Conservation (phyloP, 2,329 filamentous ascomycete species). For the Fusarium coicis region DNA sequence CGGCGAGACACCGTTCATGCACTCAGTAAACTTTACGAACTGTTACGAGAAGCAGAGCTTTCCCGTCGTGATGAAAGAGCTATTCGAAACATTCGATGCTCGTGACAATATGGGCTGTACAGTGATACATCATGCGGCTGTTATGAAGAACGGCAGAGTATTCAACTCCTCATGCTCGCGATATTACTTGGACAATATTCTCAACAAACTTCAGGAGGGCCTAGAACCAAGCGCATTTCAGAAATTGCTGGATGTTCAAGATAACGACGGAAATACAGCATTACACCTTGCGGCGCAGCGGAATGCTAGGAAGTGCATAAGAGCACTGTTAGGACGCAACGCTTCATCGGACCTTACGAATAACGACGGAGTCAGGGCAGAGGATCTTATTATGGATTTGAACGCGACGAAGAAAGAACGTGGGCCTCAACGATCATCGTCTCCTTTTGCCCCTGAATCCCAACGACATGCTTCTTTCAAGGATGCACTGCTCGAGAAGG, state of each 20-base stretch:
- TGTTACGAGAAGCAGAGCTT: conserved; percentile 95
- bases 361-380: conserved; percentile 81
- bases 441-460: conserved; percentile 71
- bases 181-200: conserved; percentile 92
- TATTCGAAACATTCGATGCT: conserved; percentile 83
- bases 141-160: conserved; percentile 82
- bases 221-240: conserved; percentile 82
- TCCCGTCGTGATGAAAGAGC: conserved; percentile 82
- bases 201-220: conserved; percentile 85
- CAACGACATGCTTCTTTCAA: conserved; percentile 65
- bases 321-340: conserved; percentile 80
- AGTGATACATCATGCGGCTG: conserved; percentile 93
- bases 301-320: conserved; percentile 89
- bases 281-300: conserved; percentile 79
- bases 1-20: conserved; percentile 93
- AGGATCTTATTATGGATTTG: conserved; percentile 81
- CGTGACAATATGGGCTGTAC: conserved; percentile 85
- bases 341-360: conserved; percentile 87
- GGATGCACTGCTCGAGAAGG: conserved; percentile 58
- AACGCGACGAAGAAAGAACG: conserved; percentile 77
- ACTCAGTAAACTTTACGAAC: conserved; percentile 95
- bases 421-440: conserved; percentile 80
- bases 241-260: conserved; percentile 81
- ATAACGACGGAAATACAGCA: conserved; percentile 90
- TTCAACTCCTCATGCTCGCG: conserved; percentile 89